phyloP scores from a whole-genome alignment of 2,329 filamentous ascomycete species.

The Dactylonectria estremocensis region DNA sequence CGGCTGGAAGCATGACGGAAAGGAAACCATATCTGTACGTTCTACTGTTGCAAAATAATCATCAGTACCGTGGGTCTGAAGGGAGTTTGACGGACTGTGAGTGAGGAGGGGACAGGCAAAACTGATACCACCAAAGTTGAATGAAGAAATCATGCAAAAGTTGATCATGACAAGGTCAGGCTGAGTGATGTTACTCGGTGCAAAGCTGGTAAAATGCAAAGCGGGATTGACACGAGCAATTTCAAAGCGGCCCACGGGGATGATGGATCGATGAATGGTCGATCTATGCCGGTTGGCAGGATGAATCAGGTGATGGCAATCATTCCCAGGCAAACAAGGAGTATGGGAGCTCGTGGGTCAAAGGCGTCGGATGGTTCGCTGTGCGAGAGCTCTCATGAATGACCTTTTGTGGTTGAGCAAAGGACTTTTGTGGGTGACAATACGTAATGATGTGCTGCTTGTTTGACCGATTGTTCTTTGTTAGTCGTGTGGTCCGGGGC shows the following conservation, averaged over 20 bases:
- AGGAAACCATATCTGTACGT: conserved; percentile 45
- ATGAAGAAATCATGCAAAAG: conserved; percentile 21
- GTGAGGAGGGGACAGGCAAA: conserved; percentile 23
- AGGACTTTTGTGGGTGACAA: conserved; percentile 44
- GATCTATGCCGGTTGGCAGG: conserved; percentile 5
- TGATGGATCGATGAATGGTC: background rate
- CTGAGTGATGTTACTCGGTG: background rate
- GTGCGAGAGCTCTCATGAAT: conserved; percentile 10
- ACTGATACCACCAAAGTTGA: conserved; percentile 33
- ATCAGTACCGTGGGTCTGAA: conserved; percentile 41
- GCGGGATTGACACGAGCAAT: background rate
- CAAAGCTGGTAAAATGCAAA: background rate
- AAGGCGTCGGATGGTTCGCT: conserved; percentile 33
- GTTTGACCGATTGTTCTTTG: conserved; percentile 30
- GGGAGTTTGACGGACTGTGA: conserved; percentile 28
- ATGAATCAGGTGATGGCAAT: conserved; percentile 26
- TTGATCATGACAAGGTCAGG: conserved; percentile 11
- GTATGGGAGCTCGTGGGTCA: conserved; percentile 23
- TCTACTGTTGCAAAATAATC: conserved; percentile 45
- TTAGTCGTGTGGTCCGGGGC: conserved; percentile 26
- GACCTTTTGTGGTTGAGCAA: conserved; percentile 37
- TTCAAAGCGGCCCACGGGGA: background rate
- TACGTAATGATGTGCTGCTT: conserved; percentile 41
- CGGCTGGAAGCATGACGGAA: conserved; percentile 30
- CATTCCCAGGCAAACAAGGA: background rate